Percentiles rank a stretch among this genome's conserved stretches.
These are phyloP conservation scores for Poa pratensis DNA, from an alignment of 176 grass and related monocot species.

Conservation along the genomic window DNA sequence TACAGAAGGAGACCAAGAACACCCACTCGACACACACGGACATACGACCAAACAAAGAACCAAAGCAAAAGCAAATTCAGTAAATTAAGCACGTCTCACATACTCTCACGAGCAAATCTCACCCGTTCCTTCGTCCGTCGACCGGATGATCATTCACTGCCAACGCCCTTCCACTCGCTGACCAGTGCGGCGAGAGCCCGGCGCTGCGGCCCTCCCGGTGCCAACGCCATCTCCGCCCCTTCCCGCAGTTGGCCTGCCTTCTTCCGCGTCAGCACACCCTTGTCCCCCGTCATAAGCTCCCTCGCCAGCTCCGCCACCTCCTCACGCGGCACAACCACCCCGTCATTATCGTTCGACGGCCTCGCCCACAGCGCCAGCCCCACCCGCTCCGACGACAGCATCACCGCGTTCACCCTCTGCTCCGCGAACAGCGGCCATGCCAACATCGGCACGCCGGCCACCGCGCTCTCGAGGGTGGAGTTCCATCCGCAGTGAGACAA, in stretches of 20 bases:
- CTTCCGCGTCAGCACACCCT: slow-evolving; percentile 37
- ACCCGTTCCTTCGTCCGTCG: background rate
- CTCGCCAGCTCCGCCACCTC: slow-evolving; percentile 45
- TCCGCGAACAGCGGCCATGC: slow-evolving; percentile 66
- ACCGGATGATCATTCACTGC: background rate
- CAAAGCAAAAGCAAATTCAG: too few relatives aligned
- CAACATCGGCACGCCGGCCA: slow-evolving; percentile 54
- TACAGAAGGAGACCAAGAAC: too few relatives aligned
- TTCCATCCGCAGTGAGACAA: slow-evolving; percentile 66
- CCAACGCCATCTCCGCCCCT: background rate
- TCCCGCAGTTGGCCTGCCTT: background rate
- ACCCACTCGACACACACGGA: too few relatives aligned
- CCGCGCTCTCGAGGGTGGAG: slow-evolving; percentile 54
- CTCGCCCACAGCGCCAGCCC: slow-evolving; percentile 36
- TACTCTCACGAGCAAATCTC: background rate
- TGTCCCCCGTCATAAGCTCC: slow-evolving; percentile 54
- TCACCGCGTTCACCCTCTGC: slow-evolving; percentile 57
- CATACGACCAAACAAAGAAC: too few relatives aligned
- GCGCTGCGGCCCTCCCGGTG: background rate
- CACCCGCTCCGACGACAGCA: slow-evolving; percentile 40
- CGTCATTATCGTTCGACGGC: background rate
- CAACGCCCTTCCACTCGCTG: background rate
- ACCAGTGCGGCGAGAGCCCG: background rate
- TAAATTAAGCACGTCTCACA: too few relatives aligned
- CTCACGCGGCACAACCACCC: slow-evolving; percentile 35